Conservation (phyloP, 805 yeast species). For the Wickerhamiella shivajii region DNA sequence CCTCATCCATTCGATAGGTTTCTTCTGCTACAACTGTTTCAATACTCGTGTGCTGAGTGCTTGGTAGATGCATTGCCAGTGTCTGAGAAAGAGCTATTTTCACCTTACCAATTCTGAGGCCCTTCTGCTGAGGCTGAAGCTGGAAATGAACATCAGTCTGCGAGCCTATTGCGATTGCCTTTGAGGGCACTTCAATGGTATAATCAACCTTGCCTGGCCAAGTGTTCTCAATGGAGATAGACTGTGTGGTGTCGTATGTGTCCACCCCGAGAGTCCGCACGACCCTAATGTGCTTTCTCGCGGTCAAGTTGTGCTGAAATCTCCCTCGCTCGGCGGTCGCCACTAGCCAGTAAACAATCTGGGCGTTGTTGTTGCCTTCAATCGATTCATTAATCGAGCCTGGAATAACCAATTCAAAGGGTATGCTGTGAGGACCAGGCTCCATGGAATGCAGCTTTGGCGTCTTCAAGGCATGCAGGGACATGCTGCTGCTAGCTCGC, state of each 20-base stretch:
- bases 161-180: slow-evolving; percentile 85
- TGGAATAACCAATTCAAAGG: slow-evolving; percentile 72
- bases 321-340: slow-evolving; percentile 76
- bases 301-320: slow-evolving; percentile 45
- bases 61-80: slow-evolving; percentile 36
- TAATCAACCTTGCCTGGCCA: slow-evolving; percentile 95
- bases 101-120: slow-evolving; percentile 62
- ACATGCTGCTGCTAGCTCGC: no score
- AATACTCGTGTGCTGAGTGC: slow-evolving; percentile 44
- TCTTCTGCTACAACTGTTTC: slow-evolving; percentile 49
- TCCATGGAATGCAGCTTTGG: no score
- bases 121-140: slow-evolving; percentile 69
- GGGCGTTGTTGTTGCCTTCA: slow-evolving; percentile 76
- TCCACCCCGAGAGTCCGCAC: slow-evolving; percentile 81
- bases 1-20: slow-evolving; percentile 29
- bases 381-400: slow-evolving; percentile 78
- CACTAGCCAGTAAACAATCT: slow-evolving; percentile 54
- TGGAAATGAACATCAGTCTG: slow-evolving; percentile 51
- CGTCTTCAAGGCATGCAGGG: no score
- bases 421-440: slow-evolving; percentile 85
- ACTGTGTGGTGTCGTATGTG: slow-evolving; percentile 73
- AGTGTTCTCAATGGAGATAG: slow-evolving; percentile 83
- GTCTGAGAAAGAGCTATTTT: slow-evolving; percentile 55
- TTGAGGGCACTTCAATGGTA: slow-evolving; percentile 68
- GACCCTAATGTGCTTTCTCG: slow-evolving; percentile 62